phyloP scores from a whole-genome alignment of 1,284 basidiomycete genomes.

The Caloboletus inedulis region DNA sequence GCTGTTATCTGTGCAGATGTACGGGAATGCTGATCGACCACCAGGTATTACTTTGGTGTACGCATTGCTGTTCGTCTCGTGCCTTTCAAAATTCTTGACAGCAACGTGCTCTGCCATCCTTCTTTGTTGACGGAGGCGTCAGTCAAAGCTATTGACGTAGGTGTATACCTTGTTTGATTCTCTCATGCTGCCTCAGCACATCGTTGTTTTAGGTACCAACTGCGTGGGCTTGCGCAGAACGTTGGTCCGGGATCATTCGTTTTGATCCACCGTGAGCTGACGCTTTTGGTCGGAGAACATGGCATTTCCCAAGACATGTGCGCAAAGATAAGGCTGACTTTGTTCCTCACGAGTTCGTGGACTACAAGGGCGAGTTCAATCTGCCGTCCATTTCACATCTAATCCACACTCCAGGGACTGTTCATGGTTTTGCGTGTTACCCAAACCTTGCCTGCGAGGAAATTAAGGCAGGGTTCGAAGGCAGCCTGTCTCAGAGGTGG shows the following conservation, averaged over 20 bases:
- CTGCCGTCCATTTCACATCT: not conserved
- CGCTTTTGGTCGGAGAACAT: conserved; percentile 35
- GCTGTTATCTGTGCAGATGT: not conserved
- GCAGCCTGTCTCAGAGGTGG: conserved; percentile 30
- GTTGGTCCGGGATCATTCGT: conserved; percentile 9
- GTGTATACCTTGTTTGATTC: not conserved
- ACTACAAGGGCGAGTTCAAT: conserved; percentile 36
- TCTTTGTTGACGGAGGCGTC: conserved; percentile 24
- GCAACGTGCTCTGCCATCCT: conserved; percentile 43
- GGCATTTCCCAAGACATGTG: conserved; percentile 30
- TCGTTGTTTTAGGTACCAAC: conserved; percentile 35
- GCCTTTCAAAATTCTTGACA: conserved; percentile 32
- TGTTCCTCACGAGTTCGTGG: conserved; percentile 36
- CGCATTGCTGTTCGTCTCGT: conserved; percentile 26
- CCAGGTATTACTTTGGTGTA: conserved; percentile 46
- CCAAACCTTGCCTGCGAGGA: conserved; percentile 41
- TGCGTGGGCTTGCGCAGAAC: conserved; percentile 40
- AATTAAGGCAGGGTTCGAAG: conserved; percentile 44
- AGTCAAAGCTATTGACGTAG: conserved; percentile 21
- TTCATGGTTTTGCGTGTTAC: conserved; percentile 47
- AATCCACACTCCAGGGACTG: conserved; percentile 33
- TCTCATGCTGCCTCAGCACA: not conserved
- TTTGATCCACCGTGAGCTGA: not conserved
- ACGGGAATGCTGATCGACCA: not conserved
- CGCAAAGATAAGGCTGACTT: conserved; percentile 27